A percentile compares a stretch with the other conserved stretches of the same genome.
Evolutionary conservation across 495 filamentous ascomycete species (phyloP).

Genomic region (Tuber microsphaerosporum): DNA sequence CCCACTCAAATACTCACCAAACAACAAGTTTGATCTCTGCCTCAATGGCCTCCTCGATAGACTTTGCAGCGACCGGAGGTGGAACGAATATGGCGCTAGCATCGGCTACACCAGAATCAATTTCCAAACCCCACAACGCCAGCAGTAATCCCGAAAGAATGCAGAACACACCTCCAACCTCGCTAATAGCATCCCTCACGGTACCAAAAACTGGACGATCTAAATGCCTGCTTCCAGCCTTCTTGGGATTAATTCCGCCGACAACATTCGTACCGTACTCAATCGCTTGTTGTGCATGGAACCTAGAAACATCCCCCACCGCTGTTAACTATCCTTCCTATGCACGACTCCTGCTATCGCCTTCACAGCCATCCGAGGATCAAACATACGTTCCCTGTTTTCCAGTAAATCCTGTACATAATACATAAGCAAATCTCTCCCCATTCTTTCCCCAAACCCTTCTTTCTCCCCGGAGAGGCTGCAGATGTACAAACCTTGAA

Average conservation of each 20-base stretch:
- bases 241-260: slow-evolving; percentile 93
- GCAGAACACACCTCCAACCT: slow-evolving; percentile 55
- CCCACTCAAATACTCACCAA: slow-evolving; percentile 49
- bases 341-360: not conserved
- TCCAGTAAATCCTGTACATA: slow-evolving; percentile 63
- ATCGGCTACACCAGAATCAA: slow-evolving; percentile 25
- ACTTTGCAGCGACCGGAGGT: slow-evolving; percentile 79
- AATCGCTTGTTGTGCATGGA: slow-evolving; percentile 96
- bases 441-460: not conserved
- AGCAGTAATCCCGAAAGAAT: not conserved
- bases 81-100: slow-evolving; percentile 91
- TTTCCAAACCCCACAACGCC: not conserved
- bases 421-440: slow-evolving; percentile 1
- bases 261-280: slow-evolving; percentile 97
- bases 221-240: slow-evolving; percentile 83
- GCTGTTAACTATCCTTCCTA: slow-evolving; percentile 12
- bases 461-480: not conserved
- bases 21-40: slow-evolving; percentile 91
- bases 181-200: slow-evolving; percentile 80
- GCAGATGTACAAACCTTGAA: slow-evolving; percentile 56
- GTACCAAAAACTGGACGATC: slow-evolving; percentile 88
- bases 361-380: slow-evolving; percentile 30
- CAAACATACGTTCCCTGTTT: slow-evolving; percentile 91
- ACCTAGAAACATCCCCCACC: slow-evolving; percentile 50
- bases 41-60: slow-evolving; percentile 92